Evolutionary conservation across 257 asterid genomes (phyloP).

Genomic region (Solanum phureja): DNA sequence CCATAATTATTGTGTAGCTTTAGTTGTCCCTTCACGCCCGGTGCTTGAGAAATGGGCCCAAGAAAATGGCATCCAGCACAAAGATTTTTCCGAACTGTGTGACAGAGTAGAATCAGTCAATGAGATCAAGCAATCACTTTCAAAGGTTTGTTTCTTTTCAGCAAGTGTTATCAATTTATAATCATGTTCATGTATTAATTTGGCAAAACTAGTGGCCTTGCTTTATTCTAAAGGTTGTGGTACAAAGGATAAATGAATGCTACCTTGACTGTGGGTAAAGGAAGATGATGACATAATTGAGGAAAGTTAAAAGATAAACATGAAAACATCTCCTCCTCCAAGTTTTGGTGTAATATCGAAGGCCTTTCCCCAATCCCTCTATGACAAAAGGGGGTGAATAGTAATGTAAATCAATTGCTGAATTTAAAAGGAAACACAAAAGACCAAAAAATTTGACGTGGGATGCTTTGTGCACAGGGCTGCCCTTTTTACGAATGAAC

Average conservation of each 20-base stretch:
- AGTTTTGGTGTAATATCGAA: neutral
- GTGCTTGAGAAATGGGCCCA: conserved; percentile 78
- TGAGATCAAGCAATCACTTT: conserved; percentile 66
- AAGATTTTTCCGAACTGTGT: conserved; percentile 54
- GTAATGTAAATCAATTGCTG: neutral
- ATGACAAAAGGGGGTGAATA: neutral
- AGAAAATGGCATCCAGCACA: conserved; percentile 49
- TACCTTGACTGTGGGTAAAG: neutral
- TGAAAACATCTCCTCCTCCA: neutral
- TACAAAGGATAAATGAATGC: neutral
- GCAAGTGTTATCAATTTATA: neutral
- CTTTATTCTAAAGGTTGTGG: neutral
- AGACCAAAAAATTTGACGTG: neutral
- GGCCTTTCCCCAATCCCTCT: neutral
- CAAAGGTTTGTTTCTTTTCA: conserved; percentile 40
- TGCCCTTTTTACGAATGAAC: neutral
- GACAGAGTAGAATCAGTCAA: conserved; percentile 49
- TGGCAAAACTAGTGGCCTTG: neutral
- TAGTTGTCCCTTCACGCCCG: conserved; percentile 59
- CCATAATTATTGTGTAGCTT: conserved; percentile 74
- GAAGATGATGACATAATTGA: neutral
- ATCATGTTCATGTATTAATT: neutral
- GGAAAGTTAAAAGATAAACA: neutral
- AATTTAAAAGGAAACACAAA: neutral
- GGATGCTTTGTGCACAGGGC: neutral